Percentiles rank a stretch among this genome's conserved stretches.
phyloP scores from a whole-genome alignment of 2,329 filamentous ascomycete genomes.

The Tolypocladium sp. region DNA sequence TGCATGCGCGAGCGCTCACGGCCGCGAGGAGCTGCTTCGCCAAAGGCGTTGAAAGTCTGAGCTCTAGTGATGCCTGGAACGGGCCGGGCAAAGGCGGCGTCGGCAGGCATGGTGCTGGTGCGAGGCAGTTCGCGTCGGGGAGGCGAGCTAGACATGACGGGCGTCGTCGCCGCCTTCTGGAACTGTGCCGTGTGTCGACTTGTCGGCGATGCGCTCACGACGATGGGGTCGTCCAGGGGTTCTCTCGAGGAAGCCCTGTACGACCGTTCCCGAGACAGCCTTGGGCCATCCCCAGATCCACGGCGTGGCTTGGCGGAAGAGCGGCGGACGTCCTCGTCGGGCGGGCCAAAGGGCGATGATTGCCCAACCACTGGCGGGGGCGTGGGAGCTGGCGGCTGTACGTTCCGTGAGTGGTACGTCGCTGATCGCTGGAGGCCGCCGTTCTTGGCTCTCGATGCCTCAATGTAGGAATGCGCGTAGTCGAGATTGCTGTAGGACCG shows the following conservation, averaged over 20 bases:
- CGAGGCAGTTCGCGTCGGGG: constrained; percentile 21
- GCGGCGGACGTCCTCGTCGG: constrained; percentile 21
- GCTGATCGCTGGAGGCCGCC: constrained; percentile 9
- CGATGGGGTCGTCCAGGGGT: constrained; percentile 19
- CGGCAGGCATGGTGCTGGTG: constrained; percentile 24
- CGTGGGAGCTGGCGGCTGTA: constrained; percentile 24
- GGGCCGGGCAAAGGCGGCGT: constrained; percentile 16
- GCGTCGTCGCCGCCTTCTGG: constrained; percentile 14
- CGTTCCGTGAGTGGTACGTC: constrained; percentile 12
- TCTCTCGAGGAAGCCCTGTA: constrained; percentile 22
- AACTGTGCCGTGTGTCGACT: constrained; percentile 16
- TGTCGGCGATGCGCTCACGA: constrained; percentile 18
- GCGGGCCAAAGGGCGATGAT: constrained; percentile 15
- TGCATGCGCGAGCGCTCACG: constrained; percentile 27
- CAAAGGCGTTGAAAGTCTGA: constrained; percentile 21
- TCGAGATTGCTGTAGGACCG: constrained; percentile 12
- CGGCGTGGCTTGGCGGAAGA: constrained; percentile 23
- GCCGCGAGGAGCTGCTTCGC: constrained; percentile 19
- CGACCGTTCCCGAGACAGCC: constrained; percentile 15
- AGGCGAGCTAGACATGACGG: constrained; percentile 19
- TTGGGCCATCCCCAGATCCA: constrained; percentile 18
- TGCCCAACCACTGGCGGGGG: constrained; percentile 21
- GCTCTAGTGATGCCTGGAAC: constrained; percentile 19
- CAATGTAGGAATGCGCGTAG: constrained; percentile 20
- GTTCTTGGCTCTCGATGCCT: constrained; percentile 18